Conservation (phyloP, 2,329 filamentous ascomycete species). For the Xylaria sp. region DNA sequence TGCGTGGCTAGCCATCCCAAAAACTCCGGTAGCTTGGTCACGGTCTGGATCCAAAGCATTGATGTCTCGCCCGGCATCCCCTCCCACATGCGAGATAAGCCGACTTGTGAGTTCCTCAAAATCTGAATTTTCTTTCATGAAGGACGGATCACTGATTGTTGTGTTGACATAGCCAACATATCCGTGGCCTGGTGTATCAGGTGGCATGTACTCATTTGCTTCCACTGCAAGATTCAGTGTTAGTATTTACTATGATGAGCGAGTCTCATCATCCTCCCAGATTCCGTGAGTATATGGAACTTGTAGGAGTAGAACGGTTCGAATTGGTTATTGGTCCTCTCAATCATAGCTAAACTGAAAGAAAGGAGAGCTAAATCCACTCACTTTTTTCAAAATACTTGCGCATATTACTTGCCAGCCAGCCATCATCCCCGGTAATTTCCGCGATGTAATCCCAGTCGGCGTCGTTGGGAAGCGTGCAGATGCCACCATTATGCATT, state of each 20-base stretch:
- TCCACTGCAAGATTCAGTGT: conserved; percentile 38
- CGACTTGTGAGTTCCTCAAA: conserved; percentile 42
- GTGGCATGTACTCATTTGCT: conserved; percentile 46
- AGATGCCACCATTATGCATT: conserved; percentile 49
- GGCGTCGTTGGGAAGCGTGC: conserved; percentile 47
- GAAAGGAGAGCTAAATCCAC: conserved; percentile 5
- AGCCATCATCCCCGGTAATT: conserved; percentile 47
- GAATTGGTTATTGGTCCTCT: background rate
- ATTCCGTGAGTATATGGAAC: background rate
- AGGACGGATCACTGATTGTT: conserved; percentile 47
- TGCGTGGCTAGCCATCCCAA: conserved; percentile 42
- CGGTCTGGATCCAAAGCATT: conserved; percentile 45
- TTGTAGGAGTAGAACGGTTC: background rate
- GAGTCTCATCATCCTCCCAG: background rate
- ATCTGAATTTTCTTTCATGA: conserved; percentile 42
- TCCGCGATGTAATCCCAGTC: conserved; percentile 49
- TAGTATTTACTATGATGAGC: conserved; percentile 36
- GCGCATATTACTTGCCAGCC: conserved; percentile 43
- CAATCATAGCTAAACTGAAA: background rate
- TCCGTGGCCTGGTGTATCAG: conserved; percentile 45
- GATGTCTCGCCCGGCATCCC: conserved; percentile 45
- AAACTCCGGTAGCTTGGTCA: conserved; percentile 41
- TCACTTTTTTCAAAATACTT: conserved; percentile 40
- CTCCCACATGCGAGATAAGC: conserved; percentile 43
- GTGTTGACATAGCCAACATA: conserved; percentile 48